phyloP scores from a whole-genome alignment of 2,329 filamentous ascomycete species.

The Penicillium sp. region DNA sequence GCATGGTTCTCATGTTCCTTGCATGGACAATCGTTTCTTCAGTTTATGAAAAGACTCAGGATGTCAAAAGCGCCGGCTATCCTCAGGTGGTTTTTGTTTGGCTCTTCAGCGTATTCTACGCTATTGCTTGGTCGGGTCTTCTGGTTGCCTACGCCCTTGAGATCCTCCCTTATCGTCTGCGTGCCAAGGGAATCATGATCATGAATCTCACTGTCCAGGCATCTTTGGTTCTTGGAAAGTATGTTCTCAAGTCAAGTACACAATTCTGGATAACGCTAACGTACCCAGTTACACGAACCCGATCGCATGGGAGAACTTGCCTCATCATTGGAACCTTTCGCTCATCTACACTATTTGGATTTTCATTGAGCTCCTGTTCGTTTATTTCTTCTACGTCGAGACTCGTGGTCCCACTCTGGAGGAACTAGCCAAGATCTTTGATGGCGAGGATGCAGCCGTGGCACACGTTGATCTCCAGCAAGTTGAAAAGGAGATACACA shows the following conservation, averaged over 20 bases:
- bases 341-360: slow-evolving; percentile 33
- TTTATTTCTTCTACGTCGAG: slow-evolving; percentile 53
- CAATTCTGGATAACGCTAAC: not conserved
- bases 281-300: slow-evolving; percentile 25
- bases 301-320: slow-evolving; percentile 24
- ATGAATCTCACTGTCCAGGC: slow-evolving; percentile 54
- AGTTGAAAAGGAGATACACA: slow-evolving; percentile 25
- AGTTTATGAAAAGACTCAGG: slow-evolving; percentile 44
- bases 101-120: slow-evolving; percentile 33
- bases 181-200: slow-evolving; percentile 44
- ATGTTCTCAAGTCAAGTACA: slow-evolving; percentile 26
- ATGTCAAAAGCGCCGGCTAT: slow-evolving; percentile 17
- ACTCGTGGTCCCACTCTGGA: slow-evolving; percentile 71
- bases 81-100: slow-evolving; percentile 25
- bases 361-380: slow-evolving; percentile 33
- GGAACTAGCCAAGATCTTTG: slow-evolving; percentile 70
- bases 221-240: slow-evolving; percentile 62
- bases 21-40: slow-evolving; percentile 54
- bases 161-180: slow-evolving; percentile 39
- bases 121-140: slow-evolving; percentile 31
- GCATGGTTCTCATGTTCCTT: slow-evolving; percentile 49
- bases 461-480: slow-evolving; percentile 57
- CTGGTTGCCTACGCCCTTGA: slow-evolving; percentile 31
- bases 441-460: slow-evolving; percentile 57
- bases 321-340: slow-evolving; percentile 26